These are phyloP conservation scores for Quercus bicolor DNA, from an alignment of 306 rosid genomes.

Conservation along the genomic window DNA sequence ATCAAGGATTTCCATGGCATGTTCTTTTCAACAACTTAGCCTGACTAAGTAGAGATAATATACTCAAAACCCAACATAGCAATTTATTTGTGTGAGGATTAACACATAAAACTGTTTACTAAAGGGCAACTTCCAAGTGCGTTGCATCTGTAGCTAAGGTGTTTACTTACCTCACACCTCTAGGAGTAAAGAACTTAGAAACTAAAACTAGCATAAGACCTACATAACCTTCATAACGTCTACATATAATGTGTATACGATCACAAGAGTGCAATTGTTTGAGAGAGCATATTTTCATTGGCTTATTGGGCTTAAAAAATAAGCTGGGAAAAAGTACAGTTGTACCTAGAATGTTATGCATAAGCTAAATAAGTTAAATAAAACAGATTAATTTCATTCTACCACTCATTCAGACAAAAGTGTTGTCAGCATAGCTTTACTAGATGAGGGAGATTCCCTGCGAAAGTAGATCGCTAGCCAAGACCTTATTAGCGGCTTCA, in stretches of 20 bases:
- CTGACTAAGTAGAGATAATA: neutral
- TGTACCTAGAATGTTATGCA: no score
- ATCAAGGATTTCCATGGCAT: neutral
- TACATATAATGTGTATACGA: neutral
- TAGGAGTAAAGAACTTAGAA: neutral
- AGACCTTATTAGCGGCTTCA: slow-evolving; percentile 47
- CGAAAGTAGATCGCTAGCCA: slow-evolving; percentile 46
- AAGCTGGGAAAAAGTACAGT: no score
- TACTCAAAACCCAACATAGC: neutral
- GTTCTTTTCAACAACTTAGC: neutral
- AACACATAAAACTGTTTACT: neutral
- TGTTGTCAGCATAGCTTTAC: neutral
- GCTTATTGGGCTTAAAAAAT: no score
- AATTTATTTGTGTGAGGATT: neutral
- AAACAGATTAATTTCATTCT: no score
- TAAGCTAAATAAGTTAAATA: no score
- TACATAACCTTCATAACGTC: neutral
- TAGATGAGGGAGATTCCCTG: slow-evolving; percentile 49
- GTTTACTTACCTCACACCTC: neutral
- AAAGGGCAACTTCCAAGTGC: neutral
- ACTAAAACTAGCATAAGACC: neutral
- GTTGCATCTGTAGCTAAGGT: neutral
- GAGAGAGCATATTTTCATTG: no score
- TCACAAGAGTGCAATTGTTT: neutral
- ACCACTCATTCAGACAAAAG: no score